Base-by-base conservation (phyloP, 768 basidiomycete species). In the Collybiopsis luxurians region DNA sequence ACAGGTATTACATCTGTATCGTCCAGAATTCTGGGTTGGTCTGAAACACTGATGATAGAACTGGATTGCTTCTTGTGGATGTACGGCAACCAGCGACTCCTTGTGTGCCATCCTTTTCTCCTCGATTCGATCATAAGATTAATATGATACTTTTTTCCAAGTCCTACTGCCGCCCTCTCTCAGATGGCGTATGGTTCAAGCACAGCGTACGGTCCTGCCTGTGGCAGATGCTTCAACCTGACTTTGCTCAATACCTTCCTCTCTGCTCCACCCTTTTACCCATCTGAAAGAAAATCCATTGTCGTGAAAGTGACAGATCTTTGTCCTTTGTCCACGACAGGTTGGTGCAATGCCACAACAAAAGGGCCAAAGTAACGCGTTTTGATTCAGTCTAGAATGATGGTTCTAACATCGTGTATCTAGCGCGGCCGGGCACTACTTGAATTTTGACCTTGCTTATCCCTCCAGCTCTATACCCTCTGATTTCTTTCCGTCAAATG, bases 381-480 rank as follows among this genome's bases (percentile, higher is more conserved):
- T 71, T 45, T 12, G 48, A 4, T 55, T 30, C 30, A n/a, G n/a
- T n/a, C n/a, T n/a, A n/a, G n/a, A n/a, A n/a, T n/a, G n/a, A n/a
- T n/a, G n/a, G n/a, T n/a, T n/a, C n/a, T n/a, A n/a, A n/a, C n/a
- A n/a, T n/a, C n/a, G n/a, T n/a, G n/a, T 40, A 45, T 56, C 24
- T 60, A 92, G 89, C 47, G 87, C 31, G 31, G 31, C 81, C 38
- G 89, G 87, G 5, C 75, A 76, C 48, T 83, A 79, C 62, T 75
- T 93, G 56, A 92, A 93, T 65, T 92, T 94, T 68, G 91, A 94
- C 70, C 83, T 93, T 51, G 84, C 88, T 40, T 92, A 77, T 68
- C 91, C 90, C 2, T 91, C 90, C 4, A 60, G 60, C 27, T 83
- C 87, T 17, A 90, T 92, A 56, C 80, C 89, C 28, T 68, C 74